phyloP scores from a whole-genome alignment of 176 grass and related monocot species.

The Hordeum marinum region DNA sequence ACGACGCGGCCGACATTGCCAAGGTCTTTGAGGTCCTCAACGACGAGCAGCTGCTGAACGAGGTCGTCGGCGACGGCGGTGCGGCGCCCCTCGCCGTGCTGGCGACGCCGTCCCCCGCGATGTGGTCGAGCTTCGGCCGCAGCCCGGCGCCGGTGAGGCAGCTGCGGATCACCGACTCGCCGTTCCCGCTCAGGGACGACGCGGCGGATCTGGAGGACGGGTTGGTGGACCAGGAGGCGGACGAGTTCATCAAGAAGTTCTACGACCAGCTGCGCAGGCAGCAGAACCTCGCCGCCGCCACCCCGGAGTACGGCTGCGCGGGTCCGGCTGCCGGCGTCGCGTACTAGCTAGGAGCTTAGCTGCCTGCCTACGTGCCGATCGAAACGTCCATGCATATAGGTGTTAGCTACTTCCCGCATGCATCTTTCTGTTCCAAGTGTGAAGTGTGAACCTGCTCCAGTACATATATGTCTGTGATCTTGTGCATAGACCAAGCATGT shows the following conservation, averaged over 20 bases:
- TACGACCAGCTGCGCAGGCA: slow-evolving; percentile 65
- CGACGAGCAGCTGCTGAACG: slow-evolving; percentile 25
- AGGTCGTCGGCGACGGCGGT: not conserved
- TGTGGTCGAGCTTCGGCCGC: slow-evolving; percentile 46
- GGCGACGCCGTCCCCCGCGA: slow-evolving; percentile 40
- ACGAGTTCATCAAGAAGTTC: slow-evolving; percentile 71
- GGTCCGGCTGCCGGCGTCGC: slow-evolving; percentile 34
- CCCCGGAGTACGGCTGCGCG: slow-evolving; percentile 38
- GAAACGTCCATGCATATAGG: not conserved
- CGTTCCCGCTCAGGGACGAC: slow-evolving; percentile 51
- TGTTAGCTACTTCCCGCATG: not conserved
- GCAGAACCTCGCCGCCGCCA: slow-evolving; percentile 38
- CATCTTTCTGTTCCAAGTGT: not conserved
- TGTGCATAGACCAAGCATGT: slow-evolving; percentile 30
- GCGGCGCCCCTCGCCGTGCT: slow-evolving; percentile 9
- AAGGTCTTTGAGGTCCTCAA: slow-evolving; percentile 67
- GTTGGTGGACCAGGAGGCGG: slow-evolving; percentile 49
- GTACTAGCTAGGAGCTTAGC: slow-evolving; percentile 16
- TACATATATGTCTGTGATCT: not conserved
- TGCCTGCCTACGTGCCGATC: not conserved
- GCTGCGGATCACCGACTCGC: slow-evolving; percentile 89
- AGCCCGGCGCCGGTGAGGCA: slow-evolving; percentile 56
- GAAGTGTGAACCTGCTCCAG: slow-evolving; percentile 2
- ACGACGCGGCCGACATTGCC: slow-evolving; percentile 67
- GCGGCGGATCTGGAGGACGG: not conserved